phyloP scores from a whole-genome alignment of 192 early-diverging fungal species.

The Gryganskiella cystojenkinii region DNA sequence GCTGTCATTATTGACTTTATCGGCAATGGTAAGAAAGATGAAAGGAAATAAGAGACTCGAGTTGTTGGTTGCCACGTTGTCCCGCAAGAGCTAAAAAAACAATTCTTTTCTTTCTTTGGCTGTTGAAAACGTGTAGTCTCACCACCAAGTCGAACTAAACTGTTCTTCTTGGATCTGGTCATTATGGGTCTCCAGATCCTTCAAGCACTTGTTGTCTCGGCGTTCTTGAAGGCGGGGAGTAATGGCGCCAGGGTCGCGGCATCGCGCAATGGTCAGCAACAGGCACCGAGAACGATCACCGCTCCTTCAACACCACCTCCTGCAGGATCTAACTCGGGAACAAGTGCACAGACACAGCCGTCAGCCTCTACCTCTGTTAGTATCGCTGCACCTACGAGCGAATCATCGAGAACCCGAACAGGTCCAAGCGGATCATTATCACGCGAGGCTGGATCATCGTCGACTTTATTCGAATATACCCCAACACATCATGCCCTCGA shows the following conservation, averaged over 20 bases:
- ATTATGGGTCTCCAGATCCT: constrained; percentile 27
- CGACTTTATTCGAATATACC: constrained; percentile 22
- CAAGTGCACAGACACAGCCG: no score
- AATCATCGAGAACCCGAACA: neutral
- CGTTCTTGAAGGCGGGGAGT: constrained; percentile 7
- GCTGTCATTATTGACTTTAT: constrained; percentile 47
- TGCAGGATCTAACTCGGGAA: no score
- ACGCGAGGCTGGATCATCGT: neutral
- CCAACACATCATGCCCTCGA: neutral
- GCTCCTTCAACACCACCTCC: neutral
- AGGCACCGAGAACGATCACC: neutral
- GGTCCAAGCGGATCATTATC: neutral
- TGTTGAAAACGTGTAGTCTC: no score
- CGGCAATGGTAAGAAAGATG: constrained; percentile 23
- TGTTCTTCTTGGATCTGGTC: constrained; percentile 26
- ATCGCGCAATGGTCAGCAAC: neutral
- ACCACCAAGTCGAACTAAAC: constrained; percentile 25
- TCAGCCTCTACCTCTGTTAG: no score
- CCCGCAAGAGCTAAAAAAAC: neutral
- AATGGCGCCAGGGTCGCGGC: neutral
- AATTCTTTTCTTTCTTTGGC: neutral
- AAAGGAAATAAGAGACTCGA: neutral
- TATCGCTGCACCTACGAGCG: neutral
- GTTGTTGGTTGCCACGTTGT: no score
- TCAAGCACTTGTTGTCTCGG: constrained; percentile 25